Conservation (phyloP, 345 rosid species). For the Gossypium longicalyx region DNA sequence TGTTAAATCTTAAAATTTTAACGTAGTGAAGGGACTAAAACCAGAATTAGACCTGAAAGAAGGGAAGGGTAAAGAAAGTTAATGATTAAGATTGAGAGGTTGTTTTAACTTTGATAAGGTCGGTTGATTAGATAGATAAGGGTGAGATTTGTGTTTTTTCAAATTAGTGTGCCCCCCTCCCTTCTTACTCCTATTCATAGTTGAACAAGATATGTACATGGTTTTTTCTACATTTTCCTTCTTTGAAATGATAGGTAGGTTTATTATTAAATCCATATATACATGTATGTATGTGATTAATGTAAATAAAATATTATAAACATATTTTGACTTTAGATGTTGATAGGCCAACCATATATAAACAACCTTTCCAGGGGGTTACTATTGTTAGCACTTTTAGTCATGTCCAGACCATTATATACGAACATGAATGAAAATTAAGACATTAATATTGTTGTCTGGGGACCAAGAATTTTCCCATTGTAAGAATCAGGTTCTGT, state of each 20-base stretch:
- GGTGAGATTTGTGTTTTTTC: not conserved
- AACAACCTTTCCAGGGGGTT: not conserved
- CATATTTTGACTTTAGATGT: constrained; percentile 21
- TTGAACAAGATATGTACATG: constrained; percentile 7
- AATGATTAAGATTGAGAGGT: not conserved
- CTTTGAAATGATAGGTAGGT: not conserved
- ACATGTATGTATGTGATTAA: not conserved
- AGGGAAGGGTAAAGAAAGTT: not conserved
- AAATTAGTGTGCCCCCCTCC: not conserved
- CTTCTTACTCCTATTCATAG: not conserved
- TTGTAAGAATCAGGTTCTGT: constrained; percentile 21
- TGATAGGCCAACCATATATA: constrained; percentile 14
- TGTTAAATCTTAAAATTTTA: too few relatives aligned
- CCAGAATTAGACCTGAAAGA: not conserved
- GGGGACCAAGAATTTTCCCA: not conserved
- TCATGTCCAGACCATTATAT: not conserved
- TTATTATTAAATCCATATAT: not conserved
- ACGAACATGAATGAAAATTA: not conserved
- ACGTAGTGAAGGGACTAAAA: too few relatives aligned
- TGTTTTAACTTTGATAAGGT: constrained; percentile 20
- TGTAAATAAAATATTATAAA: not conserved
- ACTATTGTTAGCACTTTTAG: not conserved
- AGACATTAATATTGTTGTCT: not conserved
- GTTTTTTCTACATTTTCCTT: not conserved
- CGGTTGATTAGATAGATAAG: constrained; percentile 22